Conservation (phyloP, 2,329 filamentous ascomycete genomes). For the Neofusicoccum kwambonambiense region DNA sequence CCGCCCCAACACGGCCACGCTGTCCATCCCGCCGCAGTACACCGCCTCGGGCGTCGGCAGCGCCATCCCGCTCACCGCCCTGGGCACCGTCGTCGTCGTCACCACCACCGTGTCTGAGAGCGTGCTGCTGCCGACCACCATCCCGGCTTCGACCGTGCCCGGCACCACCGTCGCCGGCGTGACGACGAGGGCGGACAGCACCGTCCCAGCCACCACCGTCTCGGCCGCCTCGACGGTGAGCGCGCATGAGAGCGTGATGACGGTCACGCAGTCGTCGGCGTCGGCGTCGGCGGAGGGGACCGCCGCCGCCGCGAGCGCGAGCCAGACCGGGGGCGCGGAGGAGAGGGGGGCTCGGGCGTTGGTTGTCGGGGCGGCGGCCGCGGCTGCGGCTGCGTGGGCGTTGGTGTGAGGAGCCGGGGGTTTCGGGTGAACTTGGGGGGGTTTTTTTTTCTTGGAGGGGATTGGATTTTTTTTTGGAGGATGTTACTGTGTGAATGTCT, state of each 20-base stretch:
- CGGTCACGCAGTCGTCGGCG: slow-evolving; percentile 19
- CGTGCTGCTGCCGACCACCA: not conserved
- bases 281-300: not conserved
- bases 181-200: slow-evolving; percentile 4
- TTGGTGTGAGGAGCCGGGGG: not conserved
- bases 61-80: slow-evolving; percentile 45
- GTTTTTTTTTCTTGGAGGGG: not conserved
- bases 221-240: slow-evolving; percentile 28
- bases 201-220: slow-evolving; percentile 25
- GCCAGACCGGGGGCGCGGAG: not conserved
- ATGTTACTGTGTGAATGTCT: not conserved
- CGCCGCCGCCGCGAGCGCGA: too few relatives aligned
- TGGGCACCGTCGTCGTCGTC: slow-evolving; percentile 40
- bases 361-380: not conserved
- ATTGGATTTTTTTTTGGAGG: not conserved
- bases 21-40: slow-evolving; percentile 46
- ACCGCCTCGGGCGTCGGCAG: slow-evolving; percentile 47
- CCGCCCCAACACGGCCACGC: slow-evolving; percentile 46
- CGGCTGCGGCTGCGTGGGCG: not conserved
- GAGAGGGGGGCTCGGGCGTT: not conserved
- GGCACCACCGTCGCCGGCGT: slow-evolving; percentile 25
- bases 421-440: too few relatives aligned
- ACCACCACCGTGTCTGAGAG: slow-evolving; percentile 31
- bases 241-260: slow-evolving; percentile 22
- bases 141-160: slow-evolving; percentile 11